phyloP scores from a whole-genome alignment of 2,329 filamentous ascomycete genomes.

The Fonsecaea erecta region DNA sequence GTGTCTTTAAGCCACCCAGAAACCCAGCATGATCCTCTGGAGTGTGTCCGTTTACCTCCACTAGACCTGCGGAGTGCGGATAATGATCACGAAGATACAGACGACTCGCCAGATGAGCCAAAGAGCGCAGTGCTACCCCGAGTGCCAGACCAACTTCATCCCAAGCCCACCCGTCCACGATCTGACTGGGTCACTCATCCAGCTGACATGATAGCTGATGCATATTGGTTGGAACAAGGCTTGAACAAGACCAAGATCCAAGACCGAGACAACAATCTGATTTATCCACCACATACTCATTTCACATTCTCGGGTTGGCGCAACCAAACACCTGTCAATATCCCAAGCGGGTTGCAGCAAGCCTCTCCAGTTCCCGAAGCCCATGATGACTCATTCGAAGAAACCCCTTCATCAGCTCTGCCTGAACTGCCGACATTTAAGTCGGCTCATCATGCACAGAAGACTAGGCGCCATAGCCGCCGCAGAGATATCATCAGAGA shows the following conservation, averaged over 20 bases:
- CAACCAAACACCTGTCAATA: conserved; percentile 28
- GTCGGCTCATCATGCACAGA: conserved; percentile 31
- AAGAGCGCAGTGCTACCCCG: conserved; percentile 47
- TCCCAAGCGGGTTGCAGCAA: conserved; percentile 30
- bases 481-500: conserved; percentile 32
- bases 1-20: conserved; percentile 59
- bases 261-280: conserved; percentile 73
- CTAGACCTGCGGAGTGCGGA: conserved; percentile 38
- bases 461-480: conserved; percentile 14
- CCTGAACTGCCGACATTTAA: conserved; percentile 35
- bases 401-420: conserved; percentile 34
- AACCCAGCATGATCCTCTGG: conserved; percentile 52
- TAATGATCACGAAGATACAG: conserved; percentile 38
- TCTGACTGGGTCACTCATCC: conserved; percentile 85
- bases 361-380: conserved; percentile 23
- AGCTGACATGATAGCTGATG: conserved; percentile 84
- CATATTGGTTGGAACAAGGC: conserved; percentile 85
- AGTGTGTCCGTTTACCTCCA: conserved; percentile 51
- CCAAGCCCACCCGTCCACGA: conserved; percentile 71
- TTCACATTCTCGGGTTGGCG: conserved; percentile 40
- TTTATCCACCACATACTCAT: conserved; percentile 55
- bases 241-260: conserved; percentile 81
- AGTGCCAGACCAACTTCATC: conserved; percentile 25
- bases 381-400: conserved; percentile 10
- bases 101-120: conserved; percentile 27